A percentile compares a stretch with the other conserved stretches of the same genome.
Evolutionary conservation across 176 grass and related monocot genomes (phyloP).

Genomic region (Avena eriantha): DNA sequence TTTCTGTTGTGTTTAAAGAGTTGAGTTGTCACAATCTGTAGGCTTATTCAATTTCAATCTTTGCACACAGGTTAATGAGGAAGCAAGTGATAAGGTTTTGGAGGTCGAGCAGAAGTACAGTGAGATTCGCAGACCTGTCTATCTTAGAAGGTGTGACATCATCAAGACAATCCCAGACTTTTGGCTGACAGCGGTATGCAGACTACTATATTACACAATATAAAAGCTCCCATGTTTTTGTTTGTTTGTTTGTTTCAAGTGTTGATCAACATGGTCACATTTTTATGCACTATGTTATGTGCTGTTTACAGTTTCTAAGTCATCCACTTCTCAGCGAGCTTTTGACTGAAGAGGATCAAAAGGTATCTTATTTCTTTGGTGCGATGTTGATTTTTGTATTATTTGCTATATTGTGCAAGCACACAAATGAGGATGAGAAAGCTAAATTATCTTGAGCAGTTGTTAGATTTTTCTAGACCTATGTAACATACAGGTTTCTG

Average conservation of each 20-base stretch:
- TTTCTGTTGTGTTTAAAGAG: not conserved
- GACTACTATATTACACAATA: conserved; percentile 1
- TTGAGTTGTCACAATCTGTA: not conserved
- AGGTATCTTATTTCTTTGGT: conserved; percentile 56
- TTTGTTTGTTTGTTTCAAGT: conserved; percentile 13
- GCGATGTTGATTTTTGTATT: conserved; percentile 28
- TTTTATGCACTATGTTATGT: conserved; percentile 30
- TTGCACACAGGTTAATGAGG: conserved; percentile 83
- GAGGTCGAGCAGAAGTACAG: conserved; percentile 97
- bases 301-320: conserved; percentile 76
- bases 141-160: conserved; percentile 72
- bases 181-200: conserved; percentile 86
- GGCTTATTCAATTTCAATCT: conserved; percentile 28
- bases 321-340: conserved; percentile 90
- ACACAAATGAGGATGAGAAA: not conserved
- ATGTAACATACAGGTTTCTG: conserved; percentile 15
- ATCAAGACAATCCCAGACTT: conserved; percentile 90
- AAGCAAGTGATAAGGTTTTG: conserved; percentile 91
- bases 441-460: not conserved
- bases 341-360: conserved; percentile 88
- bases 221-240: conserved; percentile 19
- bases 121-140: conserved; percentile 90
- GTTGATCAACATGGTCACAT: conserved; percentile 15
- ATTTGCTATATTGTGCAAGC: not conserved
- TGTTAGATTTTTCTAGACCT: not conserved